Evolutionary conservation across 768 basidiomycete species (phyloP), one percentile per base, ranked within the genome.

Genomic region (Xerocomellus chrysenteron): DNA sequence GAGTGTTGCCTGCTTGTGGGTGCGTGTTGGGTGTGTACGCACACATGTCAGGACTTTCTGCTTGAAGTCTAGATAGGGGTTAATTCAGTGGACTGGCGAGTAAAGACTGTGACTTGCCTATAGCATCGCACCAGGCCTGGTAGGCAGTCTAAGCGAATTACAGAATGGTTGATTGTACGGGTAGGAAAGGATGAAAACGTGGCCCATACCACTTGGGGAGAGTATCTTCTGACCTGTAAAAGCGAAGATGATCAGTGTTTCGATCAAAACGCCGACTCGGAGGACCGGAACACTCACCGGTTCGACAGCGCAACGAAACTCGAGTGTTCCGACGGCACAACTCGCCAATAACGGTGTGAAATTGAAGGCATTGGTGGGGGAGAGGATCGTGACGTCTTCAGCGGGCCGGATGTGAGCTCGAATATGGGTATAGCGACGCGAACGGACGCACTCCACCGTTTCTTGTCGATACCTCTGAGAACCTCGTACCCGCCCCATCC

Each of bases 401-500:
- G 14, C 40, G 32, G 19, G 55, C 24, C 26, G 12, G 46, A n/a
- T 28, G 51, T 62, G 2, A 66, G 56, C 48, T 26, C 37, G 17
- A 26, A 35, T 5, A 19, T 32, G n/a, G 28, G 8, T 14, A 13
- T n/a, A 43, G 43, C 14, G 28, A 43, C 40, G 28, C 28, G 21
- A 50, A 21, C 52, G 39, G 49, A 72, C 81, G 57, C 41, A 88
- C 88, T 79, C 83, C 86, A 90, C 50, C 80, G 80, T 58, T 84
- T 85, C 71, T 86, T 89, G 70, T 90, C 85, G 2, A 90, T 73
- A 3, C 80, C 78, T 37, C 83, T 75, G 24, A 90, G 75, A 14
- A 90, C 73, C 56, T 85, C 84, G 61, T 90, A 90, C 0, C 88
- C 88, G 54, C 86, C 88, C 88, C 88, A 90, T 24, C 88, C 88